A percentile compares a stretch with the other conserved stretches of the same genome.
Evolutionary conservation across 257 asterid genomes (phyloP).

Genomic region (Paulownia fortunei): DNA sequence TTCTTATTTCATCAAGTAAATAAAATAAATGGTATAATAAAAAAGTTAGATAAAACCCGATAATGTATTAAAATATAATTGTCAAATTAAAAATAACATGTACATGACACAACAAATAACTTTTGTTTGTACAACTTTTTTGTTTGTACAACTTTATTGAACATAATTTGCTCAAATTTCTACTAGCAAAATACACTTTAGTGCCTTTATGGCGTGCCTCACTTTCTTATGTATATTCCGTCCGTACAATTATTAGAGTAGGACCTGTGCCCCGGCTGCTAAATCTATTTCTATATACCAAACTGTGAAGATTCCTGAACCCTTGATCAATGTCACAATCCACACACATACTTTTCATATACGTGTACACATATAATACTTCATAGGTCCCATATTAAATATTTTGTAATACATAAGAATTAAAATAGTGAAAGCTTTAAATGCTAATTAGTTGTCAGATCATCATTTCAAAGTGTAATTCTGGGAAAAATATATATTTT

Average conservation of each 20-base stretch:
- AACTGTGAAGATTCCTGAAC: neutral
- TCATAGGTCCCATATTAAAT: no score
- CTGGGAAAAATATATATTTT: no score
- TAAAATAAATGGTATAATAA: neutral
- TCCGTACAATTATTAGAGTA: neutral
- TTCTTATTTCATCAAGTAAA: no score
- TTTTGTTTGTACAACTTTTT: neutral
- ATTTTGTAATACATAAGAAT: no score
- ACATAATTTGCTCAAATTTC: neutral
- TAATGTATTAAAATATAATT: neutral
- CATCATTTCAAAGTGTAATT: no score
- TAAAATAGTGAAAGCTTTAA: no score
- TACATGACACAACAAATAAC: neutral
- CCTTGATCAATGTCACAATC: neutral
- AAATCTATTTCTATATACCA: slow-evolving; percentile 9
- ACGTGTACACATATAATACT: no score
- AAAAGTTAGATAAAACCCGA: neutral
- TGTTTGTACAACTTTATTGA: neutral
- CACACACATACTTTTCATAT: neutral
- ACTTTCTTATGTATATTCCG: neutral
- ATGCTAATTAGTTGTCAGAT: no score
- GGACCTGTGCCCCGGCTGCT: neutral
- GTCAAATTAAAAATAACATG: neutral
- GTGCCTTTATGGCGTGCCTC: neutral
- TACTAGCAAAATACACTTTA: neutral